Evolutionary conservation across 2,329 filamentous ascomycete species (phyloP).

Genomic region (Ceratocystis variospora): DNA sequence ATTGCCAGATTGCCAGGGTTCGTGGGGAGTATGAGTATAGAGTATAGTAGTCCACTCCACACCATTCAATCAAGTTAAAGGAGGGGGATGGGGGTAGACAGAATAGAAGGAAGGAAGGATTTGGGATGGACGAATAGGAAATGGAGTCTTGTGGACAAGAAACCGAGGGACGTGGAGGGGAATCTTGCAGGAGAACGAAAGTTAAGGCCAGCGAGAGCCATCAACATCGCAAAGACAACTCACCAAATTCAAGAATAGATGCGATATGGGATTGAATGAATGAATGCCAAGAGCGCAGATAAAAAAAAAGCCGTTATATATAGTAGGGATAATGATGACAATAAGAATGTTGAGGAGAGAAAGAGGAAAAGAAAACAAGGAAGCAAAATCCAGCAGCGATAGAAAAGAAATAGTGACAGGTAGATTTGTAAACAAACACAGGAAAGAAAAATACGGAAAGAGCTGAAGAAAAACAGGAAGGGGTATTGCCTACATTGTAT

Average conservation of each 20-base stretch:
- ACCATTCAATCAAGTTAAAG: not conserved
- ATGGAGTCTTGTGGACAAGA: not conserved
- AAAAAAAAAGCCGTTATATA: not conserved
- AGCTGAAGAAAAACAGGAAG: not conserved
- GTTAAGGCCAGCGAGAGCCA: not conserved
- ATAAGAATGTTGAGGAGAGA: not conserved
- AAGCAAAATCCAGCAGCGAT: not conserved
- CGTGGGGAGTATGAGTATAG: not conserved
- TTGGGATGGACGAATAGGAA: not conserved
- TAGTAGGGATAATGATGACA: not conserved
- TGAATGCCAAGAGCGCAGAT: not conserved
- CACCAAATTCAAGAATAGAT: not conserved
- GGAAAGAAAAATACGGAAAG: not conserved
- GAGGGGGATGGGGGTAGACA: not conserved
- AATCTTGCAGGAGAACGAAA: not conserved
- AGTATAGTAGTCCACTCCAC: not conserved
- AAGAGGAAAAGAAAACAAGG: not conserved
- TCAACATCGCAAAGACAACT: not conserved
- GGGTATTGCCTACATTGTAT: constrained; percentile 2
- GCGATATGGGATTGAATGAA: not conserved
- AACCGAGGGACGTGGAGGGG: not conserved
- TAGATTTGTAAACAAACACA: not conserved
- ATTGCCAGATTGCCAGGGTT: not conserved
- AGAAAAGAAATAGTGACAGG: not conserved
- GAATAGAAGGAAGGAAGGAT: not conserved